Base-by-base conservation (phyloP, 2,329 filamentous ascomycete species). In the Fusarium sp. region DNA sequence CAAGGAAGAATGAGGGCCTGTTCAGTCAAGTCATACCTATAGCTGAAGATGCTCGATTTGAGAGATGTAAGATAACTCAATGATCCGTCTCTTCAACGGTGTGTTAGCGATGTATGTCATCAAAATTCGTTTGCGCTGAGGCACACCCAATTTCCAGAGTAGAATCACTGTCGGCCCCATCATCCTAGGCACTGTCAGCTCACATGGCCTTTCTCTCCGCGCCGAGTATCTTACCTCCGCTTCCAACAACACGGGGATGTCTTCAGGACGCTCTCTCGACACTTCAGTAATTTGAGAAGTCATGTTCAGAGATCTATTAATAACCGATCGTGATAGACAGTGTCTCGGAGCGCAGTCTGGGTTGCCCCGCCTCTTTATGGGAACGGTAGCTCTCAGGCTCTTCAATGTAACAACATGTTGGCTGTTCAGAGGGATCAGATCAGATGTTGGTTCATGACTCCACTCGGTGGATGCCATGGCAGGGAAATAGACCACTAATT, bases 41-140 rank as follows among this genome's bases (percentile, higher is more conserved):
- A 69, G 31, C 50, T 69, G 5, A 62, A 51, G 1, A 69, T 67
- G 8, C 66, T 69, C 15, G 65, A 69, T 28, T 62, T 69, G 9
- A 64, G 52, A 15, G 61, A 64, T 13, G 44, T 64, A 4, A 64
- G 31, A 11, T 64, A 64, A 28, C 61, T 64, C 3, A 59, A 64
- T 3, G 59, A 58, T 8, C 44, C 51, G 8, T 51, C 51, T 13
- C 61, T 64, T 5, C 2, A 38, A 16, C 7, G 4, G 3, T 20
- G 1, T 31, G 16, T 64, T 9, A 64, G 60, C 11, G 20, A 20
- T 0, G 10, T 2, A 10, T 11, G 2, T 5, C 4, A 7, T 8
- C 16, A 3, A 8, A 16, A 12, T 9, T 15, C 0, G 4, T 31
- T 13, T 2, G 0, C 6, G 9, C n/a, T 5, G 16, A 34, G 15